A percentile compares a stretch with the other conserved stretches of the same genome.
Evolutionary conservation across 495 filamentous ascomycete species (phyloP).

Genomic region (Hyaloscypha finlandica): DNA sequence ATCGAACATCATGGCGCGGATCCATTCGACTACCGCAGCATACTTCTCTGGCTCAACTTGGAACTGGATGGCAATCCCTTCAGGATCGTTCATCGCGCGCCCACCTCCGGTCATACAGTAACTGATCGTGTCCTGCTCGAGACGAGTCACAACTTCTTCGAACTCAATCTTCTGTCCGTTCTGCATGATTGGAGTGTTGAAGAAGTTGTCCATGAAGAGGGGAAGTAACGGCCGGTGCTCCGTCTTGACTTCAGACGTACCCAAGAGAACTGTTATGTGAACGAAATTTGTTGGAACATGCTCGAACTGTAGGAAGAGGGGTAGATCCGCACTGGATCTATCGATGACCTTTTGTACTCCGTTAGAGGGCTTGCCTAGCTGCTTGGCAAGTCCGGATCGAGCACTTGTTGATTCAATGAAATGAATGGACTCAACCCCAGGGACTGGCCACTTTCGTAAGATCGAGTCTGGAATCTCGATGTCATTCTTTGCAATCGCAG

Average conservation of each 20-base stretch:
- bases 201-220: constrained; percentile 89
- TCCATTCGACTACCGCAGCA: constrained; percentile 76
- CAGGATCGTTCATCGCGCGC: constrained; percentile 66
- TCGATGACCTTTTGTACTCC: constrained; percentile 77
- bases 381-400: constrained; percentile 75
- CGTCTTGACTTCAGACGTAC: constrained; percentile 70
- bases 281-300: constrained; percentile 90
- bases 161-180: constrained; percentile 80
- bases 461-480: constrained; percentile 74
- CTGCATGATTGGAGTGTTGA: constrained; percentile 82
- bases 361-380: constrained; percentile 66
- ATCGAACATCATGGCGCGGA: constrained; percentile 82
- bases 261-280: constrained; percentile 73
- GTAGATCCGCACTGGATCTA: constrained; percentile 59
- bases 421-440: constrained; percentile 82
- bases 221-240: constrained; percentile 78
- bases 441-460: constrained; percentile 79
- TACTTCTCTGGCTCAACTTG: constrained; percentile 90
- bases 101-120: constrained; percentile 70
- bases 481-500: constrained; percentile 79
- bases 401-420: constrained; percentile 90
- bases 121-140: constrained; percentile 88
- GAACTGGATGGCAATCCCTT: constrained; percentile 78
- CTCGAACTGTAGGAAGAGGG: constrained; percentile 97
- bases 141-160: constrained; percentile 83